A percentile compares a stretch with the other conserved stretches of the same genome.
Conservation (phyloP, 345 rosid species). For the Lepidium sativum region DNA sequence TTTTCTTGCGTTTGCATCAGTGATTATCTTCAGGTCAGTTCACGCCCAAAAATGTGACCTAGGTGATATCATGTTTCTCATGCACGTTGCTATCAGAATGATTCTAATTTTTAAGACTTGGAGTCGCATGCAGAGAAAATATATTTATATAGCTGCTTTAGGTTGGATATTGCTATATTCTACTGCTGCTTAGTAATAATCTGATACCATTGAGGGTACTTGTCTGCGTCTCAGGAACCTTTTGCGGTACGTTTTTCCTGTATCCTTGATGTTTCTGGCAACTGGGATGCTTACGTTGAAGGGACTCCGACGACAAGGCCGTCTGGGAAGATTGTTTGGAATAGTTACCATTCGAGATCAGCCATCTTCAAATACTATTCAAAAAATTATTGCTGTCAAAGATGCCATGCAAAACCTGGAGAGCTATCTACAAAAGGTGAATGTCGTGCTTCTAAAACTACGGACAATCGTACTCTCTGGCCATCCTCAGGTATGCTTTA, state of each 20-base stretch:
- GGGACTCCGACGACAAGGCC: slow-evolving; percentile 88
- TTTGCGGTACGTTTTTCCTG: slow-evolving; percentile 60
- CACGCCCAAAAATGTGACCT: slow-evolving; percentile 1
- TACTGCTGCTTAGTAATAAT: not conserved
- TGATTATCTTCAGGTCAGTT: slow-evolving; percentile 69
- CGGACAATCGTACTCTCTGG: slow-evolving; percentile 78
- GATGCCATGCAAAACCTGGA: slow-evolving; percentile 90
- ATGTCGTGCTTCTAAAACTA: slow-evolving; percentile 67
- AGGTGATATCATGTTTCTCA: not conserved
- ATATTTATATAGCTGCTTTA: not conserved
- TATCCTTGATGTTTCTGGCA: slow-evolving; percentile 51
- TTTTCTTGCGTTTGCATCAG: slow-evolving; percentile 61
- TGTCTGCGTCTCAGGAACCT: slow-evolving; percentile 49
- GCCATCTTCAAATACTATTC: slow-evolving; percentile 94
- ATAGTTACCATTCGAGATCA: slow-evolving; percentile 79
- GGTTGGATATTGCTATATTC: not conserved
- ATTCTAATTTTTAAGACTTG: not conserved
- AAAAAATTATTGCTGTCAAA: slow-evolving; percentile 83
- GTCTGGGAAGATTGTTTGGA: slow-evolving; percentile 86
- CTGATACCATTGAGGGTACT: not conserved
- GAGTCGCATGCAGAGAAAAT: not conserved
- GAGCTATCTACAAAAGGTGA: slow-evolving; percentile 72
- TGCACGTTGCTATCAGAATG: not conserved
- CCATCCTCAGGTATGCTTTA: slow-evolving; percentile 78
- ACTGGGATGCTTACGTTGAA: slow-evolving; percentile 73